These are phyloP conservation scores for Anthracocystis panici-leucophaei DNA, from an alignment of 1,284 basidiomycete species.

Conservation along the genomic window DNA sequence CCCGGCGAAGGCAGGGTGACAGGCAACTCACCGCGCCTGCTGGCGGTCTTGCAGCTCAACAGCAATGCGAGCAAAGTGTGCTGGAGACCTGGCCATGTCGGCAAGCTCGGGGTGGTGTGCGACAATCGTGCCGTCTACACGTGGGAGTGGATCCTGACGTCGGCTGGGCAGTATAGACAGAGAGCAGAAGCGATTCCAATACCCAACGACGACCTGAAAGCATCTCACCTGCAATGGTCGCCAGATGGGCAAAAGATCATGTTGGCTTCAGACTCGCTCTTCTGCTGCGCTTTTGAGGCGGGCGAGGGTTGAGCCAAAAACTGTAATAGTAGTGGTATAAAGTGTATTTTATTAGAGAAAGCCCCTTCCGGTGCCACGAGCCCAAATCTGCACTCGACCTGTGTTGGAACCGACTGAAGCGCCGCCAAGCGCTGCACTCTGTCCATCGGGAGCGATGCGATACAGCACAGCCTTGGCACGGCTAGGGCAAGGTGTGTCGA, in stretches of 20 bases:
- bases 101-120: conserved; percentile 78
- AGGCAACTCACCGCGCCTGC: conserved; percentile 73
- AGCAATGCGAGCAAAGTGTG: conserved; percentile 75
- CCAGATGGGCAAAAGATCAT: conserved; percentile 83
- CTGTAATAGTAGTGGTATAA: conserved; percentile 17
- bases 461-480: conserved; percentile 47
- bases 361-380: conserved; percentile 48
- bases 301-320: conserved; percentile 11
- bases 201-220: conserved; percentile 51
- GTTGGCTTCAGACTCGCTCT: conserved; percentile 78
- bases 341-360: conserved; percentile 40
- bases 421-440: conserved; percentile 42
- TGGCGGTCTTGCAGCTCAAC: conserved; percentile 77
- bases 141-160: conserved; percentile 74
- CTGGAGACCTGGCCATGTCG: conserved; percentile 81
- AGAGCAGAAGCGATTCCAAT: conserved; percentile 54
- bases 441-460: conserved; percentile 49
- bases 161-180: conserved; percentile 21
- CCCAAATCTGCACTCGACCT: conserved; percentile 48
- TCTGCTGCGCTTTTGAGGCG: conserved; percentile 76
- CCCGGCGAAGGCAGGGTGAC: conserved; percentile 71
- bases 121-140: conserved; percentile 78
- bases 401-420: conserved; percentile 32
- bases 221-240: conserved; percentile 80
- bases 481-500: conserved; percentile 50